Conservation (phyloP, 495 filamentous ascomycete species). For the Bombardia bombarda region DNA sequence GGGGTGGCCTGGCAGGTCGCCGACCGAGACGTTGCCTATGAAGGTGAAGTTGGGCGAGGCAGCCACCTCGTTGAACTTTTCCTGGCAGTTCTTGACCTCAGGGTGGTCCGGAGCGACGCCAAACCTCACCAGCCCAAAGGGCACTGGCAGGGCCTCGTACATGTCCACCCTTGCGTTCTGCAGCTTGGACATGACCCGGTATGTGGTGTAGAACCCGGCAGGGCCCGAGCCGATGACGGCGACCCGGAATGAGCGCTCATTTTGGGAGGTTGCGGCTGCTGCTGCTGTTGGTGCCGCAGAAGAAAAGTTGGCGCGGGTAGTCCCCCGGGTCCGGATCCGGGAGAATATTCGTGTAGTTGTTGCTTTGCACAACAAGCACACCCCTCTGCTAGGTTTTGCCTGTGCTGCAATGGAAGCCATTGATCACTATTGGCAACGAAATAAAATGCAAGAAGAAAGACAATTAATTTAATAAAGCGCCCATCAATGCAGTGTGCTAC, state of each 20-base stretch:
- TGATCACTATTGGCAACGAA: no score
- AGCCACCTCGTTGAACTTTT: slow-evolving; percentile 86
- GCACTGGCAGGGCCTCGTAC: slow-evolving; percentile 91
- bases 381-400: no score
- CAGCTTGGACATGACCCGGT: slow-evolving; percentile 68
- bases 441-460: no score
- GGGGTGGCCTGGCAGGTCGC: slow-evolving; percentile 39
- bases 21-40: slow-evolving; percentile 80
- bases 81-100: slow-evolving; percentile 97
- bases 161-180: slow-evolving; percentile 74
- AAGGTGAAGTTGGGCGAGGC: slow-evolving; percentile 76
- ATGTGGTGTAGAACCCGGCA: slow-evolving; percentile 91
- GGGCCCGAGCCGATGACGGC: slow-evolving; percentile 93
- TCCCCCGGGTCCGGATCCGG: no score
- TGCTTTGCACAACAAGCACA: no score
- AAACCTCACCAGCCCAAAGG: slow-evolving; percentile 85
- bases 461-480: no score
- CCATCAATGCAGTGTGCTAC: no score
- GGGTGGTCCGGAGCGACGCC: slow-evolving; percentile 96
- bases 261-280: no score
- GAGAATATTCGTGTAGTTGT: no score
- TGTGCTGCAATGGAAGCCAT: no score
- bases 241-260: slow-evolving; percentile 51
- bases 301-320: no score
- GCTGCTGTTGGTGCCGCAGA: no score